Evolutionary conservation across 2,329 filamentous ascomycete genomes (phyloP).

Genomic region (Paramyrothecium sp.): DNA sequence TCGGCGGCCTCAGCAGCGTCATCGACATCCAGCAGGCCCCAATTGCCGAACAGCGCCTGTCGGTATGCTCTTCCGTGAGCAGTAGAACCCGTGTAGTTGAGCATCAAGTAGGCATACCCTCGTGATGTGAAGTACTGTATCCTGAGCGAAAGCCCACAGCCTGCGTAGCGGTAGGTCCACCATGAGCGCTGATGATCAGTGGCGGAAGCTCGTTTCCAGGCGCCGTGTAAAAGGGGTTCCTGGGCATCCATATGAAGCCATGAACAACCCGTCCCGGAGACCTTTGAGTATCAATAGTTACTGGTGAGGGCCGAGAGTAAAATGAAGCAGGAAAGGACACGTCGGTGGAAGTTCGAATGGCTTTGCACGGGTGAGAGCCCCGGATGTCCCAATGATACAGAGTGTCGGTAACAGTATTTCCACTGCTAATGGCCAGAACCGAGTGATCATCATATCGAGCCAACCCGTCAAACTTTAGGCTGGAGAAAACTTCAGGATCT

Average conservation of each 20-base stretch:
- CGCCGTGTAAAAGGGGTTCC: slow-evolving; percentile 40
- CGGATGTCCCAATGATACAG: slow-evolving; percentile 33
- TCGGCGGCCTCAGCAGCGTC: slow-evolving; percentile 47
- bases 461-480: slow-evolving; percentile 32
- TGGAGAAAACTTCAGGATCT: slow-evolving; percentile 23
- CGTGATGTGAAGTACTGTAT: slow-evolving; percentile 54
- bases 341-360: slow-evolving; percentile 32
- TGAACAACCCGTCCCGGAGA: slow-evolving; percentile 30
- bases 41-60: slow-evolving; percentile 44
- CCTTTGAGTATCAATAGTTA: slow-evolving; percentile 25
- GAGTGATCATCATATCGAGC: slow-evolving; percentile 29
- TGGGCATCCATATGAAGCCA: slow-evolving; percentile 48
- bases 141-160: slow-evolving; percentile 40
- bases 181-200: slow-evolving; percentile 48
- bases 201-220: slow-evolving; percentile 40
- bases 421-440: slow-evolving; percentile 36
- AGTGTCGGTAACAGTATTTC: slow-evolving; percentile 23
- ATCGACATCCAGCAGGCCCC: slow-evolving; percentile 49
- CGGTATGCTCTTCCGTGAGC: slow-evolving; percentile 51
- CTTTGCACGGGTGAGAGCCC: slow-evolving; percentile 16
- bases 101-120: slow-evolving; percentile 47
- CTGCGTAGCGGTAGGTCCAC: slow-evolving; percentile 46
- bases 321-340: slow-evolving; percentile 23
- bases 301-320: slow-evolving; percentile 36
- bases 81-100: slow-evolving; percentile 53